Evolutionary conservation across 306 rosid genomes (phyloP).

Genomic region (Sophora flavescens): DNA sequence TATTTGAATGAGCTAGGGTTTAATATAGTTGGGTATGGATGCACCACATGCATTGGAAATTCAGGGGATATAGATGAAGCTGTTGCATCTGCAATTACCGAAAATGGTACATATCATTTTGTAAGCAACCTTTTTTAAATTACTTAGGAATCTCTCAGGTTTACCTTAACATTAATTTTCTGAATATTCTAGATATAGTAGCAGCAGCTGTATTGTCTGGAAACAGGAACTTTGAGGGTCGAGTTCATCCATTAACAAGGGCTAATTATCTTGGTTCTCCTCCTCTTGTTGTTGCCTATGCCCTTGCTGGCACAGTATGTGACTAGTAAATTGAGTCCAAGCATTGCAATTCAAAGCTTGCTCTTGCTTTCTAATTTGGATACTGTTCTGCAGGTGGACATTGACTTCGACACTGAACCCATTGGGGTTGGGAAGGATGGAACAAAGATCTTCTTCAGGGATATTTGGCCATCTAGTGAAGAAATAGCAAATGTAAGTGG

Average conservation of each 20-base stretch:
- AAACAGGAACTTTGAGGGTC: slow-evolving; percentile 96
- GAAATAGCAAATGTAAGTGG: slow-evolving; percentile 80
- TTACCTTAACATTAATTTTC: slow-evolving; percentile 42
- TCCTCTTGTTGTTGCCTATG: slow-evolving; percentile 98
- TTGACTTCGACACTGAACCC: slow-evolving; percentile 83
- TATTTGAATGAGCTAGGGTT: slow-evolving; percentile 93
- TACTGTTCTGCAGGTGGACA: slow-evolving; percentile 75
- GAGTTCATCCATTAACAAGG: slow-evolving; percentile 95
- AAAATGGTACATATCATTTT: slow-evolving; percentile 66
- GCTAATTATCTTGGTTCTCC: slow-evolving; percentile 99
- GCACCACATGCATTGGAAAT: slow-evolving; percentile 98
- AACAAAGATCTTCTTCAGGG: slow-evolving; percentile 73
- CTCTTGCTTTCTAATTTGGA: slow-evolving; percentile 45
- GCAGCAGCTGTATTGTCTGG: slow-evolving; percentile 98
- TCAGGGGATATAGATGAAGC: slow-evolving; percentile 93
- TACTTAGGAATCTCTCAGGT: slow-evolving; percentile 28
- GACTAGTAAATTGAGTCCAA: slow-evolving; percentile 42
- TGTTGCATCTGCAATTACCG: slow-evolving; percentile 84
- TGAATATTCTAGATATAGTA: slow-evolving; percentile 70
- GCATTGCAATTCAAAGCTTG: slow-evolving; percentile 29
- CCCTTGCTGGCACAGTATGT: slow-evolving; percentile 95
- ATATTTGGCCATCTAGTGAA: slow-evolving; percentile 91
- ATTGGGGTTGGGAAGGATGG: slow-evolving; percentile 87
- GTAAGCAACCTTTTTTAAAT: slow-evolving; percentile 31
- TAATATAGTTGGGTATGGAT: slow-evolving; percentile 93